Percentiles rank a stretch among this genome's conserved stretches.
Evolutionary conservation across 805 yeast genomes (phyloP).

Genomic region (Barnettozyma sucrosica): DNA sequence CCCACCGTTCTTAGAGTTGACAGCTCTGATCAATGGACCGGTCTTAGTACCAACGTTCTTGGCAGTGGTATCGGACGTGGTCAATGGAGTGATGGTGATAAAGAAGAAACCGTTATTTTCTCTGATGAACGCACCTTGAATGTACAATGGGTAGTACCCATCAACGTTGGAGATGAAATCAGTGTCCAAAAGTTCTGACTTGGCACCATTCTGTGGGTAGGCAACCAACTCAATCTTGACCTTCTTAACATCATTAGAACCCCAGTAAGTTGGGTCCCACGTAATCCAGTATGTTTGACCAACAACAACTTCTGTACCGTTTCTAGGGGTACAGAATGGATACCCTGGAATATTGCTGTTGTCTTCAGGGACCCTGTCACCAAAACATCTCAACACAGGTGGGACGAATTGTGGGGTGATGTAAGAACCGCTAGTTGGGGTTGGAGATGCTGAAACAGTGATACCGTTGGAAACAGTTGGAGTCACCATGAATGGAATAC

Average conservation of each 20-base stretch:
- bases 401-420: slow-evolving; percentile 36
- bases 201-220: slow-evolving; percentile 31
- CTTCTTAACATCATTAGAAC: slow-evolving; percentile 30
- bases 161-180: slow-evolving; percentile 31
- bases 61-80: slow-evolving; percentile 31
- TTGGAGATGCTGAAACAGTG: slow-evolving; percentile 37
- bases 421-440: slow-evolving; percentile 30
- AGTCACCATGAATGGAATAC: slow-evolving; percentile 38
- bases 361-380: slow-evolving; percentile 33
- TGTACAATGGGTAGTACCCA: slow-evolving; percentile 35
- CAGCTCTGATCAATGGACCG: slow-evolving; percentile 37
- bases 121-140: slow-evolving; percentile 26
- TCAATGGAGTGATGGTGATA: slow-evolving; percentile 34
- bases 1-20: slow-evolving; percentile 29
- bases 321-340: slow-evolving; percentile 37
- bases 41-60: slow-evolving; percentile 32
- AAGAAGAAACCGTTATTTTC: slow-evolving; percentile 31
- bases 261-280: slow-evolving; percentile 43
- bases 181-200: slow-evolving; percentile 30
- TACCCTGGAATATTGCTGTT: slow-evolving; percentile 24
- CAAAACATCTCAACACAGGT: slow-evolving; percentile 40
- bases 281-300: slow-evolving; percentile 46
- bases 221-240: slow-evolving; percentile 30
- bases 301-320: slow-evolving; percentile 39
- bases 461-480: slow-evolving; percentile 33